Evolutionary conservation across 108 stramenopile genomes (phyloP).

Genomic region (Mediolabrus comicus): DNA sequence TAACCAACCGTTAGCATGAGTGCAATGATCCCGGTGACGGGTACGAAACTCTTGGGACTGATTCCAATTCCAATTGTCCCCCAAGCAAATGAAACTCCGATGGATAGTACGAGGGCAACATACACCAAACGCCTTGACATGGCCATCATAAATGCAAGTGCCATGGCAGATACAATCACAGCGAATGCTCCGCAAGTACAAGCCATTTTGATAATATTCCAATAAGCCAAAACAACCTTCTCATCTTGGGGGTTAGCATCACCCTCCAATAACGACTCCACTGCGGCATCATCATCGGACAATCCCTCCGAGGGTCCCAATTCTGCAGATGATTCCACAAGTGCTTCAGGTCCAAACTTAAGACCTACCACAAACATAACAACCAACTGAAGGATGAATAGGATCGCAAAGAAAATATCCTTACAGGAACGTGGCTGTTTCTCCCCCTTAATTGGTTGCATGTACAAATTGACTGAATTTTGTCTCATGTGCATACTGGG

Average conservation of each 20-base stretch:
- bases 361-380: constrained; percentile 54
- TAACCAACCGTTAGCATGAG: constrained; percentile 72
- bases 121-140: constrained; percentile 72
- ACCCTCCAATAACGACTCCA: neutral
- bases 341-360: constrained; percentile 61
- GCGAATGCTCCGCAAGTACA: constrained; percentile 69
- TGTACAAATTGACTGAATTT: constrained; percentile 72
- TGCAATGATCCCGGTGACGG: constrained; percentile 79
- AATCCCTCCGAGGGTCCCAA: constrained; percentile 22
- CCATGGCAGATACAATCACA: constrained; percentile 54
- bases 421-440: constrained; percentile 65
- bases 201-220: constrained; percentile 66
- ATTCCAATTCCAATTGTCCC: constrained; percentile 85
- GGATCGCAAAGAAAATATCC: constrained; percentile 59
- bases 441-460: constrained; percentile 67
- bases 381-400: constrained; percentile 68
- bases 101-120: constrained; percentile 66
- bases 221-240: constrained; percentile 56
- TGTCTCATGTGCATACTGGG: constrained; percentile 75
- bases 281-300: constrained; percentile 36
- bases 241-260: constrained; percentile 11
- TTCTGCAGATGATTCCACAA: constrained; percentile 21
- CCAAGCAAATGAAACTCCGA: constrained; percentile 80
- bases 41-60: constrained; percentile 78
- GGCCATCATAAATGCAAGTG: constrained; percentile 69